phyloP scores from a whole-genome alignment of 768 basidiomycete genomes.

The Leccinum ochraceum region DNA sequence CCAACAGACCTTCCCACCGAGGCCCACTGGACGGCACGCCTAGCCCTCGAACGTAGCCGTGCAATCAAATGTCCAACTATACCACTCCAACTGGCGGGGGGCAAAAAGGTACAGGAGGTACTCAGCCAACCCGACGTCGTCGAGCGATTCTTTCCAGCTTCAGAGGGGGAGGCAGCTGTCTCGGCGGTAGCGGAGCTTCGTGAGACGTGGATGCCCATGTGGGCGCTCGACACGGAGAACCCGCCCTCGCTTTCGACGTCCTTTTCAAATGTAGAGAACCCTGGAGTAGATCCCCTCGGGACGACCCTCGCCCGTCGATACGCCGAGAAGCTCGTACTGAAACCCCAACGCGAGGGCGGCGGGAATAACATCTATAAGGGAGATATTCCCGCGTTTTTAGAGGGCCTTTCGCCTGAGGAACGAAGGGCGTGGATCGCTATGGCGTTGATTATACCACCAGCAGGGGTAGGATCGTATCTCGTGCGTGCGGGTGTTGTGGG shows the following conservation, averaged over 20 bases:
- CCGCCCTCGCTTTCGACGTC: neutral
- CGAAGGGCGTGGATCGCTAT: slow-evolving; percentile 93
- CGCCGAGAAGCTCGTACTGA: slow-evolving; percentile 72
- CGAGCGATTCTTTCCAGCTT: slow-evolving; percentile 65
- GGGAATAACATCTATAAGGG: slow-evolving; percentile 94
- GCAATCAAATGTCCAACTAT: slow-evolving; percentile 95
- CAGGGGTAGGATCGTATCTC: slow-evolving; percentile 67
- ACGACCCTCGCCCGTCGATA: slow-evolving; percentile 24
- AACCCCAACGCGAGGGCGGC: slow-evolving; percentile 97
- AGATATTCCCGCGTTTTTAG: slow-evolving; percentile 78
- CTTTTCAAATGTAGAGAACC: neutral
- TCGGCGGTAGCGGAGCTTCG: slow-evolving; percentile 51
- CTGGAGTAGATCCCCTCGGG: slow-evolving; percentile 22
- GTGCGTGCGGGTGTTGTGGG: slow-evolving; percentile 42
- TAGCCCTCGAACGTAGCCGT: slow-evolving; percentile 73
- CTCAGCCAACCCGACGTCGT: slow-evolving; percentile 72
- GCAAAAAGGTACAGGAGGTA: slow-evolving; percentile 94
- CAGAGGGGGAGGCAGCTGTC: slow-evolving; percentile 19
- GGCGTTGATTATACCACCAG: slow-evolving; percentile 85
- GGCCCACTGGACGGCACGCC: slow-evolving; percentile 68
- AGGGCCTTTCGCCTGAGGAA: slow-evolving; percentile 56
- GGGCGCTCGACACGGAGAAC: slow-evolving; percentile 55
- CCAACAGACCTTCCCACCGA: slow-evolving; percentile 76
- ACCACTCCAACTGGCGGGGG: slow-evolving; percentile 90
- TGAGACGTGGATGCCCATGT: slow-evolving; percentile 88